Base-by-base conservation (phyloP, 2,329 filamentous ascomycete genomes). In the Chaetomiaceae sp. region DNA sequence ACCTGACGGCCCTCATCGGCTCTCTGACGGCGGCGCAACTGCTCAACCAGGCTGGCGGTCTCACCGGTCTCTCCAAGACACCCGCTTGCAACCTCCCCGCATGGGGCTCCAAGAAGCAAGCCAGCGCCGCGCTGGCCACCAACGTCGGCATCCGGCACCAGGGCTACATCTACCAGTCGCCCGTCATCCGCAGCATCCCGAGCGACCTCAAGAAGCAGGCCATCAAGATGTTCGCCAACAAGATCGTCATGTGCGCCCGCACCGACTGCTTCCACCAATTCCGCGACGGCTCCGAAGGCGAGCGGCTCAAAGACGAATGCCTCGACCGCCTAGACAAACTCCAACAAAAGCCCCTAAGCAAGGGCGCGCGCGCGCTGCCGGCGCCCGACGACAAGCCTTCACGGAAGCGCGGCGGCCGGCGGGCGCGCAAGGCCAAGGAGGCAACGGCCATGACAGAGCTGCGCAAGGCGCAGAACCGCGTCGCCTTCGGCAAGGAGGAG, bases 361-460 rank as follows among this genome's bases (percentile, higher is more conserved):
- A 94, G 66, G 91, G 91, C 3, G 81, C 84, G 15, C 85, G 90
- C 57, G 94, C 94, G 1, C 80, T 97, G 0, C 92, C 92, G 1
- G 89, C 89, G 0, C 94, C 94, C 0, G 94, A 97, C 66, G 94
- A 99, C 71, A 99, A 97, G 69, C 94, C 91, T 1, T 85, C 89
- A 0, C 81, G 91, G 31, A 99, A 99, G 70, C 88, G 94, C 60
- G 94, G 94, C 69, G 94, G 94, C 47, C 80, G 92, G 51, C 80
- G 91, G 60, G 94, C 91, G 12, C 79, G 94, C 53, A 96, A 96
- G 71, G 92, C 92, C 56, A 99, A 99, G 79, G 94, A 96, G 71
- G 91, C 92, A 4, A 89, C 89, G 6, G 92, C 94, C 56, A 95
- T 96, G 90, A 99, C 94, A 0, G 94, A 99, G 51, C 76, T 99